Conservation (phyloP, 83 land plant genomes). For the Thuja plicata region DNA sequence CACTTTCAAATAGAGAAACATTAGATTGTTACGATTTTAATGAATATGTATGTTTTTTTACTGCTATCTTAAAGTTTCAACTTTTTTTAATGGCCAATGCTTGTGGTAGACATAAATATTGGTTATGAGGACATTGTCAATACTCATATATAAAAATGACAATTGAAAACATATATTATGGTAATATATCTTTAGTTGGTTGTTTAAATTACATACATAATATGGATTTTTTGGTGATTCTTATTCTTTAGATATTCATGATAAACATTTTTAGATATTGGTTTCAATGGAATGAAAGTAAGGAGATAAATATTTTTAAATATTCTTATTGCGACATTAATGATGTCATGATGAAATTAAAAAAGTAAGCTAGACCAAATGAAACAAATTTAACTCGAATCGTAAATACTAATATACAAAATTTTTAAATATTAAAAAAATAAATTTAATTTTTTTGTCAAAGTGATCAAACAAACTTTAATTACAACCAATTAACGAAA, state of each 20-base stretch:
- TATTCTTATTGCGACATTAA: too few species aligned
- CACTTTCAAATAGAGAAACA: background rate
- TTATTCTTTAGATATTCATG: background rate
- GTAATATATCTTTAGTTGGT: conserved; percentile 3
- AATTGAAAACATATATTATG: background rate
- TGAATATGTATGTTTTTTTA: background rate
- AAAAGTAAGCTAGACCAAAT: too few species aligned
- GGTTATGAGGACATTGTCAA: conserved; percentile 95
- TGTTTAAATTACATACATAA: background rate
- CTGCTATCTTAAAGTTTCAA: background rate
- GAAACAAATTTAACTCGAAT: too few species aligned
- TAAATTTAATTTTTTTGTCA: too few species aligned
- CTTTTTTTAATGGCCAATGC: conserved; percentile 46
- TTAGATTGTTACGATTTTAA: too few species aligned
- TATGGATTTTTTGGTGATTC: background rate
- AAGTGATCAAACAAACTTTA: too few species aligned
- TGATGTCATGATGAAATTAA: too few species aligned
- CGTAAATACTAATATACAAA: too few species aligned
- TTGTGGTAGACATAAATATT: conserved; percentile 92
- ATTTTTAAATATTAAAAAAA: too few species aligned
- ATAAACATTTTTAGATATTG: conserved; percentile 48
- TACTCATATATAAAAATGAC: conserved; percentile 62
- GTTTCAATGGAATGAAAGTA: conserved; percentile 28
- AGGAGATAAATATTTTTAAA: too few species aligned
- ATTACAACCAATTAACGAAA: too few species aligned